Conservation (phyloP, 1,284 basidiomycete genomes). For the Cryptococcus sp. region DNA sequence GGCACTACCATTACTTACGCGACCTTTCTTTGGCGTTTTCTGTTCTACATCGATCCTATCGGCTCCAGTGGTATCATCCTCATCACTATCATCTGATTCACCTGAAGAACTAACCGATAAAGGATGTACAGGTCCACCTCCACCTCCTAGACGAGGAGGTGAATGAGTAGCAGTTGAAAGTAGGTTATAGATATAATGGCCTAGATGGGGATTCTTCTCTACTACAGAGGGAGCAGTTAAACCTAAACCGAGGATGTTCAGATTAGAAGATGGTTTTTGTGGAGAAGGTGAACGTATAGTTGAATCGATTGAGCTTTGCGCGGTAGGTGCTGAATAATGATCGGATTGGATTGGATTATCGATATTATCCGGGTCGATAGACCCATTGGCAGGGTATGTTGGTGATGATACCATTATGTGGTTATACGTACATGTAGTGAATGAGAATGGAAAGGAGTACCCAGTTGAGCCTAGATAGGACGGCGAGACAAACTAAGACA, state of each 20-base stretch:
- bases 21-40: constrained; percentile 5
- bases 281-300: background rate
- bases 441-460: too few species aligned
- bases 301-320: background rate
- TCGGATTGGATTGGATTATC: too few species aligned
- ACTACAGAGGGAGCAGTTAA: constrained; percentile 19
- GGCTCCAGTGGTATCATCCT: constrained; percentile 3
- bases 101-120: constrained; percentile 42
- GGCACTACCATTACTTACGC: background rate
- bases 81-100: constrained; percentile 35
- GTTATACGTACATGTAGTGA: too few species aligned
- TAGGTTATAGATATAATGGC: constrained; percentile 39
- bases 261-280: background rate
- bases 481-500: too few species aligned
- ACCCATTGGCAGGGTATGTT: too few species aligned
- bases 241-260: constrained; percentile 9
- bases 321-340: background rate
- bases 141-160: constrained; percentile 8
- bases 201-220: constrained; percentile 35
- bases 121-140: constrained; percentile 29
- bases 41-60: background rate
- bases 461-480: too few species aligned
- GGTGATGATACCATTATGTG: too few species aligned
- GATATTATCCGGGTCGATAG: too few species aligned
- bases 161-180: constrained; percentile 19